Evolutionary conservation across 2,329 filamentous ascomycete species (phyloP).

Genomic region (Leptographium lundbergii): DNA sequence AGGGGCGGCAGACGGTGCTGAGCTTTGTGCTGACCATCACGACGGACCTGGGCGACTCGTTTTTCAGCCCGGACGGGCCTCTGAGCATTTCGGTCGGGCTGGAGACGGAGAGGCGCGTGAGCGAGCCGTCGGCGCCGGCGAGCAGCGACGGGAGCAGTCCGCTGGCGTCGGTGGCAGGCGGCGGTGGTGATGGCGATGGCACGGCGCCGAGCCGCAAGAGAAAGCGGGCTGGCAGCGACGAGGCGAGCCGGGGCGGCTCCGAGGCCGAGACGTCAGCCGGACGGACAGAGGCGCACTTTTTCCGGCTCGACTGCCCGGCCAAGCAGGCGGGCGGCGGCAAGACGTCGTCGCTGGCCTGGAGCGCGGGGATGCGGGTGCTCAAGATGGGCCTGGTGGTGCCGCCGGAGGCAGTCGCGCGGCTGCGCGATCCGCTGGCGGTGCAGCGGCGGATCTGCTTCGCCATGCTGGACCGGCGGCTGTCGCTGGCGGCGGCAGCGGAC

Average conservation of each 20-base stretch:
- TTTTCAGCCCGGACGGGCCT: constrained; percentile 31
- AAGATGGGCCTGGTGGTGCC: constrained; percentile 21
- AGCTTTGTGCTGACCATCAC: constrained; percentile 40
- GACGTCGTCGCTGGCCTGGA: constrained; percentile 15
- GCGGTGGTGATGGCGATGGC: not conserved
- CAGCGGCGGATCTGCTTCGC: constrained; percentile 7
- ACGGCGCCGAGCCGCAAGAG: not conserved
- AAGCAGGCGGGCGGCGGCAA: not conserved
- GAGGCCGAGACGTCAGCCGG: not conserved
- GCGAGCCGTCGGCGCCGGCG: not conserved
- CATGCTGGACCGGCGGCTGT: constrained; percentile 1
- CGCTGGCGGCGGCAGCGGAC: constrained; percentile 12
- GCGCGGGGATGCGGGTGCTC: constrained; percentile 21
- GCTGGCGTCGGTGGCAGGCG: too few species aligned
- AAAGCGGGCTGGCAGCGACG: not conserved
- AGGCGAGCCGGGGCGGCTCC: not conserved
- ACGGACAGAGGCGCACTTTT: not conserved
- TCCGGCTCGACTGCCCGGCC: not conserved
- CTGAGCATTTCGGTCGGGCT: constrained; percentile 26
- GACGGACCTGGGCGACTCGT: constrained; percentile 44
- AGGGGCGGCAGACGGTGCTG: constrained; percentile 17
- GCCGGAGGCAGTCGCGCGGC: not conserved
- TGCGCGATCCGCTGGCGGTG: not conserved
- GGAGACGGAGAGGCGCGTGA: constrained; percentile 2
- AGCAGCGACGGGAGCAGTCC: not conserved